Conservation (phyloP, 257 asterid species). For the Plantago ovata region DNA sequence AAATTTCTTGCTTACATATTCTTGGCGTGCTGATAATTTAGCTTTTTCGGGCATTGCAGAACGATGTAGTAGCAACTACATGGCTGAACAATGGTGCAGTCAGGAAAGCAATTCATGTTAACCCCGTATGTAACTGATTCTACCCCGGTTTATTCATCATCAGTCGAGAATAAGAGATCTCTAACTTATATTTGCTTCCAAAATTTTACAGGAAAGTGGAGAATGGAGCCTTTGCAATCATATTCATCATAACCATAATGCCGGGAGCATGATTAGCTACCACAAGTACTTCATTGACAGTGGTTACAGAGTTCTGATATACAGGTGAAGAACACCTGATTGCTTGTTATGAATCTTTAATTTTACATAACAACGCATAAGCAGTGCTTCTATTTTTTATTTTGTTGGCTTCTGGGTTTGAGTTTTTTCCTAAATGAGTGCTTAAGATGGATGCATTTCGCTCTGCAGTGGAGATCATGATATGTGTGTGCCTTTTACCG, state of each 20-base stretch:
- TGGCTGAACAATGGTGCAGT: slow-evolving; percentile 50
- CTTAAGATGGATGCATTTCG: not conserved
- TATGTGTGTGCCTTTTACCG: slow-evolving; percentile 62
- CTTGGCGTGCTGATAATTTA: too few species aligned
- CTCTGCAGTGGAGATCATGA: slow-evolving; percentile 58
- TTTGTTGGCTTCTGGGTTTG: too few species aligned
- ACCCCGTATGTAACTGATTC: slow-evolving; percentile 29
- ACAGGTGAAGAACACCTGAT: slow-evolving; percentile 31
- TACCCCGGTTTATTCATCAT: not conserved
- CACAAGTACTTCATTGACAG: slow-evolving; percentile 41
- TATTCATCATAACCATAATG: slow-evolving; percentile 24
- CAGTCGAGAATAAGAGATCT: not conserved
- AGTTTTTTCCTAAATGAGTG: not conserved
- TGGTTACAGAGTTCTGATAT: slow-evolving; percentile 54
- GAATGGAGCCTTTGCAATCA: slow-evolving; percentile 37
- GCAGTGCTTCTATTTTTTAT: too few species aligned
- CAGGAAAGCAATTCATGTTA: slow-evolving; percentile 46
- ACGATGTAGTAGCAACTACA: slow-evolving; percentile 39
- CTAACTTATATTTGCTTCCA: not conserved
- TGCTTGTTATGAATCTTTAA: too few species aligned
- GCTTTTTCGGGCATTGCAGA: slow-evolving; percentile 21
- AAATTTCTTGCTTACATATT: too few species aligned
- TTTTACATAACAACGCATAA: too few species aligned
- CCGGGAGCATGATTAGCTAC: slow-evolving; percentile 54
- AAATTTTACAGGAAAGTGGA: slow-evolving; percentile 34